Evolutionary conservation across 169 alveolate genomes (phyloP), one percentile per base, ranked within the genome.

Genomic region (Plasmodium inui): DNA sequence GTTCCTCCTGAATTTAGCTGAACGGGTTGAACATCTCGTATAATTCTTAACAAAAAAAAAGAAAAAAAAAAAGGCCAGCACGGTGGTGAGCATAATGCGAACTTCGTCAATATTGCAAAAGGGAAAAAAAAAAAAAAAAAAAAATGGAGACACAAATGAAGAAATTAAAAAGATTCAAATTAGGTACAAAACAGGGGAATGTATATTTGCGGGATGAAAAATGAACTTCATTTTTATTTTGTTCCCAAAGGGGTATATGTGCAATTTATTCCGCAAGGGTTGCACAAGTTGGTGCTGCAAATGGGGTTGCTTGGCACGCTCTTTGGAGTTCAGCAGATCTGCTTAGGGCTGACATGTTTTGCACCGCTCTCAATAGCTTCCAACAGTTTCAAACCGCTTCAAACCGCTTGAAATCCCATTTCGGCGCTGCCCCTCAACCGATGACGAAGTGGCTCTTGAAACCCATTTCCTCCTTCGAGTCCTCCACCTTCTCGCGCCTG

Each of bases 381-480:
- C 6, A 37, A 6, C 9, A 0, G 44, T 0, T 37, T 37, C 44
- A 5, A 4, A 37, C 44, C 44, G 44, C 44, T 6, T 37, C 44
- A 37, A 37, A 37, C 44, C 44, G 44, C 44, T 46, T 12, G 14
- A 41, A 57, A 17, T 1, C 2, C 0, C 30, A 57, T 19, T 57
- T 57, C 22, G 5, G 8, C 28, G 6, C 12, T 5, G 5, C 41
- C 76, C n/a, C 17, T 79, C 81, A 89, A 3, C 94, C 94, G 67
- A 89, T 89, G 55, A 89, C 94, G 41, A 89, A 89, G 30, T 89
- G 89, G 37, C 94, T 89, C 55, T 96, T 92, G 82, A 96, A 96
- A 12, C 98, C 98, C 93, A 94, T 94, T 61, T 95, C 97, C 76
- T 95, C 97, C 30, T 95, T 94, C 39, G 96, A 96, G 50, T 96